phyloP scores from a whole-genome alignment of 345 rosid species.

The Eucalyptus cloeziana region DNA sequence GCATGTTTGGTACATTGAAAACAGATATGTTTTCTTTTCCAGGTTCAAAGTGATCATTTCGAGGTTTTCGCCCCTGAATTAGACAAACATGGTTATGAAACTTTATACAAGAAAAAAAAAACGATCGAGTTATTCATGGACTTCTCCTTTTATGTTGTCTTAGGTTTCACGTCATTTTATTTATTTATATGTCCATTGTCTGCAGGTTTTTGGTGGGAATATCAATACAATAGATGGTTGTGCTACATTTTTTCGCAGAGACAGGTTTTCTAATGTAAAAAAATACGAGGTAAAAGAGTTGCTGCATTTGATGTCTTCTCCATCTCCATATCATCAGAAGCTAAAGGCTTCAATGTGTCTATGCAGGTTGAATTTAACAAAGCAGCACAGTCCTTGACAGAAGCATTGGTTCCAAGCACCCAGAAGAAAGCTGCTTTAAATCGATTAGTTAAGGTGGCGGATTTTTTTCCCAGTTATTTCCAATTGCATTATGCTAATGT shows the following conservation, averaged over 20 bases:
- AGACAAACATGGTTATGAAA: conserved; percentile 94
- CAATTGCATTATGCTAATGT: no score
- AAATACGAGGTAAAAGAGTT: conserved; percentile 75
- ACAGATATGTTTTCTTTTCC: conserved; percentile 1
- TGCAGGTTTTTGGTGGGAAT: conserved; percentile 69
- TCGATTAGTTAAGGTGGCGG: conserved; percentile 73
- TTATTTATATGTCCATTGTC: background rate
- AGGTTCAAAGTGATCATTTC: conserved; percentile 95
- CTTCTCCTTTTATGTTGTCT: background rate
- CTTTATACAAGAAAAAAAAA: conserved; percentile 77
- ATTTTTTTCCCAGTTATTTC: background rate
- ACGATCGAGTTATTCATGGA: conserved; percentile 58
- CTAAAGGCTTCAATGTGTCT: background rate
- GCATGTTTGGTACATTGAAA: background rate
- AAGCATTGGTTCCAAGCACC: conserved; percentile 63
- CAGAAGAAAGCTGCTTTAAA: conserved; percentile 86
- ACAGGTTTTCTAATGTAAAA: conserved; percentile 93
- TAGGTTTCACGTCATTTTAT: background rate
- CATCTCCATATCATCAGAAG: background rate
- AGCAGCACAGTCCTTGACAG: conserved; percentile 98
- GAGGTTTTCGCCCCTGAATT: conserved; percentile 89
- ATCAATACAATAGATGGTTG: conserved; percentile 68
- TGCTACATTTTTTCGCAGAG: conserved; percentile 91
- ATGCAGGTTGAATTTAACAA: conserved; percentile 94
- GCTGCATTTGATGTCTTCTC: background rate